Evolutionary conservation across 352 stramenopile genomes (phyloP), one percentile per base, ranked within the genome.

Genomic region (Globisporangium lucens): DNA sequence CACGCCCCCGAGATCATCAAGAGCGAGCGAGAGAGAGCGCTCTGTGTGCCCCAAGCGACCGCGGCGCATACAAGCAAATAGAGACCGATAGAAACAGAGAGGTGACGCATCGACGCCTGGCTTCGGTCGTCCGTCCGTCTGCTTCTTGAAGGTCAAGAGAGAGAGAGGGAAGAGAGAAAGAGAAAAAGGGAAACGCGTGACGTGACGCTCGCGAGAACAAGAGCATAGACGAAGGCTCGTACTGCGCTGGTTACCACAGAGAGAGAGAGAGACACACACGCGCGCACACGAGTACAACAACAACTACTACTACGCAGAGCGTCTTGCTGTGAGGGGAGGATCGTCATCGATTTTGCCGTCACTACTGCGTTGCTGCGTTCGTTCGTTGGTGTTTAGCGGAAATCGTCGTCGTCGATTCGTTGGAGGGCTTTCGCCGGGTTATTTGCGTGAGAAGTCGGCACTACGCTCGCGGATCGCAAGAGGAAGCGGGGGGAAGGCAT

Each of bases 401-500:
- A 20, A 29, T 30, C 22, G n/a, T 58, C 52, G 27, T 61, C 55
- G 30, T 46, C 55, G 55, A 51, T 61, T 43, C 55, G 55, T 30
- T 46, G 36, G 55, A 24, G 36, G 55, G 55, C 17, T 61, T 61
- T 61, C 55, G 29, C 56, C 33, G 33, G n/a, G 20, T 29, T 61
- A 15, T 58, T 29, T 47, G 30, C 4, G 41, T 61, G 33, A 33
- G 17, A 61, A 61, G 56, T 61, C 56, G 33, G 56, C 65, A 70
- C 65, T 70, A 70, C 65, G 65, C 65, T 70, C 68, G 76, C 76
- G 52, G 73, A 85, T 75, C 79, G 79, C 68, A 84, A 85, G 70
- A 79, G 79, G 69, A 85, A 87, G 69, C 77, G 79, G 71, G 74
- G 74, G 73, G 75, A 80, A 79, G 77, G 69, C 61, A 88, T 88